Conservation (phyloP, 2,329 filamentous ascomycete genomes). For the Alternaria tenuissima region DNA sequence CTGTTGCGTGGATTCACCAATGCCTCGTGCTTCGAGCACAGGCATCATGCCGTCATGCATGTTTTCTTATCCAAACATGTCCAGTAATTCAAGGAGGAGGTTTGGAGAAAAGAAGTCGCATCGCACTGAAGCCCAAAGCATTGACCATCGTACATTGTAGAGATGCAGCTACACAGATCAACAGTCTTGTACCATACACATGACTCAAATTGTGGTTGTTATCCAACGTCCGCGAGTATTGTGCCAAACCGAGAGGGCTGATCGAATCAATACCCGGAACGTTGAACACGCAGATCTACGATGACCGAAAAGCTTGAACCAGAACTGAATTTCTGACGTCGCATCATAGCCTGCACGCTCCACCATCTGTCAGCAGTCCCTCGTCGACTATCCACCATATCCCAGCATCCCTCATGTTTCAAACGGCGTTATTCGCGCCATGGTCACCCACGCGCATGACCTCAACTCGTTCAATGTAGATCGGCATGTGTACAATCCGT, state of each 20-base stretch:
- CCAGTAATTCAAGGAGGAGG: not conserved
- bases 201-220: not conserved
- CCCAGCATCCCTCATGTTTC: conserved; percentile 10
- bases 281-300: not conserved
- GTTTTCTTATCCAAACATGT: conserved; percentile 7
- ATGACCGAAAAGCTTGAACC: not conserved
- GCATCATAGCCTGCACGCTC: conserved; percentile 3
- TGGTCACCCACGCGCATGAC: not conserved
- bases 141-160: not conserved
- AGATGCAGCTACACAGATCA: not conserved
- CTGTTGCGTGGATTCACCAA: not conserved
- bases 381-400: conserved; percentile 8
- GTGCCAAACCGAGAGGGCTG: not conserved
- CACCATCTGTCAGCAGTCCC: conserved; percentile 6
- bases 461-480: conserved; percentile 1
- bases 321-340: conserved; percentile 1
- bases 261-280: not conserved
- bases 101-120: conserved; percentile 2
- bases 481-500: not conserved
- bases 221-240: not conserved
- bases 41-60: conserved; percentile 4
- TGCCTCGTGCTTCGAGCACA: conserved; percentile 2
- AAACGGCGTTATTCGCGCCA: conserved; percentile 14
- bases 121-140: not conserved
- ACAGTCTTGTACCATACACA: not conserved